Percentiles rank a stretch among this genome's conserved stretches.
These are phyloP conservation scores for Mallotus repandus DNA, from an alignment of 441 rosid genomes.

Conservation along the genomic window DNA sequence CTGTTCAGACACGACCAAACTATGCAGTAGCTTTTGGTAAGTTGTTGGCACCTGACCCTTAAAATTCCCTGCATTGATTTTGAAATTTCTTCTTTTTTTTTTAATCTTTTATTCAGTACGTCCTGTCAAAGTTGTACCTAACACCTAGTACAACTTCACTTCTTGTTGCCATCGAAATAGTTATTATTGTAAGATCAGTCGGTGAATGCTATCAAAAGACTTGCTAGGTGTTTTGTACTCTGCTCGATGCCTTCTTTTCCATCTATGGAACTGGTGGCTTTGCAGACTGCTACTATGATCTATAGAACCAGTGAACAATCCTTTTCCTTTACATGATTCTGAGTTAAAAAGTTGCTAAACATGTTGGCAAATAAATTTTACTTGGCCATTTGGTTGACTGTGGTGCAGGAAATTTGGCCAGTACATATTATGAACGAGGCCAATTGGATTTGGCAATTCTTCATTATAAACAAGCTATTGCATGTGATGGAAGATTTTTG, in stretches of 20 bases:
- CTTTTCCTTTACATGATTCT: neutral
- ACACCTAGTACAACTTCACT: neutral
- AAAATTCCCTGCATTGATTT: neutral
- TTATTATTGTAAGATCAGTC: neutral
- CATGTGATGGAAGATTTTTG: constrained; percentile 78
- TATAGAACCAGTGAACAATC: too few relatives aligned
- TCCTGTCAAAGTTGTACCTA: neutral
- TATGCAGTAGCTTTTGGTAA: constrained; percentile 86
- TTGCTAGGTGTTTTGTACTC: neutral
- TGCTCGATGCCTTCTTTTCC: neutral
- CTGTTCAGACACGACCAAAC: constrained; percentile 83
- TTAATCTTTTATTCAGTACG: neutral
- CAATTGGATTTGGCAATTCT: constrained; percentile 85
- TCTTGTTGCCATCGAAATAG: neutral
- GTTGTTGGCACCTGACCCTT: constrained; percentile 21
- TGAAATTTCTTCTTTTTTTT: neutral
- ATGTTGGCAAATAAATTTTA: neutral
- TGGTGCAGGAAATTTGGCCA: constrained; percentile 83
- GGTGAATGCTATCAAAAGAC: neutral
- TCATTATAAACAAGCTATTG: constrained; percentile 87
- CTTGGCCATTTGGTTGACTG: neutral
- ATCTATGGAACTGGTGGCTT: neutral
- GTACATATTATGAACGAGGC: constrained; percentile 83
- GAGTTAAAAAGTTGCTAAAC: neutral
- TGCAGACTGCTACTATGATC: neutral